A percentile compares a stretch with the other conserved stretches of the same genome.
Evolutionary conservation across 2,329 filamentous ascomycete species (phyloP).

Genomic region (Diaporthe australafricana): DNA sequence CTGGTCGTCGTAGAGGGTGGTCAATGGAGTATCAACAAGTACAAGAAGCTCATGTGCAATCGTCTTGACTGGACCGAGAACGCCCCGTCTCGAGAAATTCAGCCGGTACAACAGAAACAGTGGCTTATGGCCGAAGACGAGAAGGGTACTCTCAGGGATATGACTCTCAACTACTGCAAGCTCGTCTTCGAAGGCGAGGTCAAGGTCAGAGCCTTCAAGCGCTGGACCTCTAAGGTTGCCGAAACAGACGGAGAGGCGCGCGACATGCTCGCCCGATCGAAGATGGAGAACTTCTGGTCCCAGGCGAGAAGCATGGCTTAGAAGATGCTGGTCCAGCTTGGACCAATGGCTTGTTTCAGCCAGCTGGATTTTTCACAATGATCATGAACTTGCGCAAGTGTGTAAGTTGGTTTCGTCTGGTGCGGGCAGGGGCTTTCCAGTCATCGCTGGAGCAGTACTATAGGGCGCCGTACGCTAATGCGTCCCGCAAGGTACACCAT

Average conservation of each 20-base stretch:
- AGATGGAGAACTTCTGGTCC: constrained; percentile 97
- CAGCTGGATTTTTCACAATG: neutral
- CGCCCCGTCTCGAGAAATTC: constrained; percentile 73
- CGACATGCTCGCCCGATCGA: constrained; percentile 80
- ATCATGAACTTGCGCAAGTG: neutral
- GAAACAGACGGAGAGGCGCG: constrained; percentile 92
- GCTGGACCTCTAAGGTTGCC: constrained; percentile 91
- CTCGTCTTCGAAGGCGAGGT: constrained; percentile 93
- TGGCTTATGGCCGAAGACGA: constrained; percentile 88
- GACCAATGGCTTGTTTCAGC: neutral
- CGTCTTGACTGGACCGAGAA: constrained; percentile 97
- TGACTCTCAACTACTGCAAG: constrained; percentile 83
- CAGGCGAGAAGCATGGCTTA: constrained; percentile 74
- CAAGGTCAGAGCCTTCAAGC: constrained; percentile 83
- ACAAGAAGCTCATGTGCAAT: constrained; percentile 92
- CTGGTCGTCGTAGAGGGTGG: constrained; percentile 94
- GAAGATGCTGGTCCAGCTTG: neutral
- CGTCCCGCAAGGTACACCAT: neutral
- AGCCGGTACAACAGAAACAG: constrained; percentile 71
- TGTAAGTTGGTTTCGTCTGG: neutral
- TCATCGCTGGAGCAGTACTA: neutral
- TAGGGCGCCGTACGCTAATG: neutral
- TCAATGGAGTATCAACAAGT: constrained; percentile 82
- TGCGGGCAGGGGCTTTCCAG: neutral
- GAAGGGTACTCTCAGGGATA: constrained; percentile 81